Base-by-base conservation (phyloP, 2,329 filamentous ascomycete genomes). In the Cyphellophora attinorum region DNA sequence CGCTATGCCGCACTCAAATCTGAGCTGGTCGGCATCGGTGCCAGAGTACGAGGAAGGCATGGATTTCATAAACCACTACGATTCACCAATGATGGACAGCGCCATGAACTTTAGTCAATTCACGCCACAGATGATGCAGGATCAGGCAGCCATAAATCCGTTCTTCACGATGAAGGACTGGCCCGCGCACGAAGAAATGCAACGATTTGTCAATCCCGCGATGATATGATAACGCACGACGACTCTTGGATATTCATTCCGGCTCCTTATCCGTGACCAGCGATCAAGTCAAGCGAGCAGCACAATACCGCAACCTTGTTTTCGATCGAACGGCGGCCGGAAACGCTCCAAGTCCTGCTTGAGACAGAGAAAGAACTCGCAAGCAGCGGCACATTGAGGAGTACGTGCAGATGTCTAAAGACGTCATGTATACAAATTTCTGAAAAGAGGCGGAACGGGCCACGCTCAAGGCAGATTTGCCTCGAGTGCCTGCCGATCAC, bases 101-200 rank as follows among this genome's bases (percentile, higher is more conserved):
- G 21, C 34, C 8, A 34, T 48, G 5, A 38, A 49, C 18, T 18
- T 42, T 19, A 40, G 27, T 8, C 32, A 37, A 1, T 40, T 35
- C 18, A 25, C 38, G 3, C 15, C 40, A 30, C 36, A 31, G 27
- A 42, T 45, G 38, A 47, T 40, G 19, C 40, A 42, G 30, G 40
- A 44, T n/a, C 39, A 38, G 14, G 34, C 45, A 4, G 41, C 41
- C 12, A 48, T 49, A 35, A 46, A 46, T 28, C 47, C 47, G 11
- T 44, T 41, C 31, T 37, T 48, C 18, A 46, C 44, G 19, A 49
- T 49, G 45, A 46, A 48, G 23, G 42, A 47, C 32, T 49, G 46
- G 46, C 28, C 42, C 3, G 39, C 33, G 8, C 44, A 46, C 28
- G 44, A 46, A 35, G 44, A 46, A 37, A 34, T 44, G 6, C 44